A percentile compares a stretch with the other conserved stretches of the same genome.
These are phyloP conservation scores for Geopyxis carbonaria DNA, from an alignment of 495 filamentous ascomycete species.

Conservation along the genomic window DNA sequence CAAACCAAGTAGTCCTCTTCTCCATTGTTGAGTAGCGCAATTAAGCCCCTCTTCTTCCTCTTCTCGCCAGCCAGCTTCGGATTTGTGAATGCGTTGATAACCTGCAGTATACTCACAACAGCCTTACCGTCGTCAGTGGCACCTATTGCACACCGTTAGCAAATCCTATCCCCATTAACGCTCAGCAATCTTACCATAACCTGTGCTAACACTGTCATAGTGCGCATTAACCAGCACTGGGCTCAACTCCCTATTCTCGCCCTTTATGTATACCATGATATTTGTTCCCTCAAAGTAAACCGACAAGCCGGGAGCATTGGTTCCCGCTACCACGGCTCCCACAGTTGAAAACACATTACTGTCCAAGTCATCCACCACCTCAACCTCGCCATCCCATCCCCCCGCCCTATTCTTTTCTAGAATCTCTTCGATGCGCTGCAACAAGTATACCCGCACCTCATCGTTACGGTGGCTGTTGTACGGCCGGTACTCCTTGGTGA, in stretches of 20 bases:
- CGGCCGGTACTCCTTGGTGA: conserved; percentile 64
- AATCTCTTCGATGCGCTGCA: conserved; percentile 52
- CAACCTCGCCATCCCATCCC: conserved; percentile 30
- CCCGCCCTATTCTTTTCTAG: conserved; percentile 36
- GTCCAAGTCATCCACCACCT: conserved; percentile 57
- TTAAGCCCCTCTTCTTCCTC: conserved; percentile 59
- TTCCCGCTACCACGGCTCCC: conserved; percentile 36
- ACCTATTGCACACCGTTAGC: no score
- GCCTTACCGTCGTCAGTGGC: conserved; percentile 91
- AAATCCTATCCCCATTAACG: background rate
- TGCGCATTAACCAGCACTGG: conserved; percentile 76
- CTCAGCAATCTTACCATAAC: conserved; percentile 36
- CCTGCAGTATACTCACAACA: conserved; percentile 65
- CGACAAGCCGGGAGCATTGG: conserved; percentile 20
- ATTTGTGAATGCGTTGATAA: conserved; percentile 75
- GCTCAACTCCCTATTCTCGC: conserved; percentile 40
- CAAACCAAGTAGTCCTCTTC: conserved; percentile 72
- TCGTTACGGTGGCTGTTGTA: conserved; percentile 78
- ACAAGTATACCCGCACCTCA: conserved; percentile 56
- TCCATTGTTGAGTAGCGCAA: conserved; percentile 83
- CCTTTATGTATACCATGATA: conserved; percentile 78
- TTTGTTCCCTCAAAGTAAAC: conserved; percentile 88
- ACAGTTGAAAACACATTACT: no score
- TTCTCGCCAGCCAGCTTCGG: conserved; percentile 34
- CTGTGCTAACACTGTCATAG: conserved; percentile 87